phyloP scores from a whole-genome alignment of 23 red algal genomes.

The Gracilariopsis chorda region DNA sequence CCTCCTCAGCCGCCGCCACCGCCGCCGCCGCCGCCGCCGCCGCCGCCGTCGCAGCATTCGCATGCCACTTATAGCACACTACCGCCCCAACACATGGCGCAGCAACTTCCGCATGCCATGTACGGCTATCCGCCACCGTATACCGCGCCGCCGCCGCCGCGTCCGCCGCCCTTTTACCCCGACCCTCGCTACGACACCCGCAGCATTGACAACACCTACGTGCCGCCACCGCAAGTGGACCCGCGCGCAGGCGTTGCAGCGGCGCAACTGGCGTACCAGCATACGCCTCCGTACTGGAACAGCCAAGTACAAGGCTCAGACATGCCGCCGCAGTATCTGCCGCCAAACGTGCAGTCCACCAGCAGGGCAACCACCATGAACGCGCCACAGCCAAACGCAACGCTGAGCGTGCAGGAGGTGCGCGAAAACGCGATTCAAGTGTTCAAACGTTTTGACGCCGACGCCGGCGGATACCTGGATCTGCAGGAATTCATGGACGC shows the following conservation, averaged over 20 bases:
- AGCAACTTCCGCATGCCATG: not conserved
- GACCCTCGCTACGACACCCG: not conserved
- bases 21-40: not conserved
- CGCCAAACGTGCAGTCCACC: not conserved
- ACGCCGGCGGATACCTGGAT: conserved; percentile 29
- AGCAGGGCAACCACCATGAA: not conserved
- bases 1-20: too few relatives aligned
- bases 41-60: not conserved
- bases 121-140: not conserved
- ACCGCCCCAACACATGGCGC: too few relatives aligned
- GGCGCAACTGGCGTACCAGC: not conserved
- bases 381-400: not conserved
- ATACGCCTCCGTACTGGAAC: not conserved
- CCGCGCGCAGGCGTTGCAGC: not conserved
- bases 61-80: too few relatives aligned
- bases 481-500: conserved; percentile 55
- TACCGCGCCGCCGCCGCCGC: not conserved
- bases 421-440: not conserved
- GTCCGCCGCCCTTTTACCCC: not conserved
- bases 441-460: conserved; percentile 28
- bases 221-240: not conserved
- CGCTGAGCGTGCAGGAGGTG: not conserved
- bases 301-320: not conserved
- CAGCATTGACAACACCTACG: not conserved
- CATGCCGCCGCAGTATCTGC: not conserved